Conservation (phyloP, 306 rosid species). For the Glycine tomentella region DNA sequence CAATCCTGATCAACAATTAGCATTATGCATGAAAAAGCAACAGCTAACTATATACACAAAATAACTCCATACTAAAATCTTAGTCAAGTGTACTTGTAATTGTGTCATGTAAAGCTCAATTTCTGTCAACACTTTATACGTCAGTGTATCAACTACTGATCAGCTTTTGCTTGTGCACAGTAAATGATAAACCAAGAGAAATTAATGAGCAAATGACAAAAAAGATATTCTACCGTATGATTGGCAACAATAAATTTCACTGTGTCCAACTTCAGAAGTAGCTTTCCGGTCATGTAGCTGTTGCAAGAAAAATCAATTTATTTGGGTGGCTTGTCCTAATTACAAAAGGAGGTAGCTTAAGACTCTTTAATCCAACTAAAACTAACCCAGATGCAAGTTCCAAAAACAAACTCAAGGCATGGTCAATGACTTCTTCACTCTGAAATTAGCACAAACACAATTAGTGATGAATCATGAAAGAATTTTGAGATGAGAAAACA, state of each 20-base stretch:
- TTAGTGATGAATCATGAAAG: slow-evolving; percentile 36
- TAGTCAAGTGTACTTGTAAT: background rate
- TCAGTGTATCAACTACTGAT: slow-evolving; percentile 3
- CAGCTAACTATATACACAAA: background rate
- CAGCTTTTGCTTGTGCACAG: slow-evolving; percentile 11
- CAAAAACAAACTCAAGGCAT: slow-evolving; percentile 91
- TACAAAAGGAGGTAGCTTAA: slow-evolving; percentile 41
- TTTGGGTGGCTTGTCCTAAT: slow-evolving; percentile 15
- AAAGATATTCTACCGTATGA: slow-evolving; percentile 74
- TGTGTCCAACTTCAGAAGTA: slow-evolving; percentile 92
- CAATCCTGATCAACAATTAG: slow-evolving; percentile 20
- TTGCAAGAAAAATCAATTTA: slow-evolving; percentile 32
- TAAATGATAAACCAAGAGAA: slow-evolving; percentile 18
- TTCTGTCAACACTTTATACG: slow-evolving; percentile 10
- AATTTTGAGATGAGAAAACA: slow-evolving; percentile 3
- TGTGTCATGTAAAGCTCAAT: slow-evolving; percentile 9
- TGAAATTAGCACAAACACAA: slow-evolving; percentile 52
- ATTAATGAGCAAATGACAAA: slow-evolving; percentile 12
- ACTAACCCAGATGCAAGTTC: slow-evolving; percentile 99
- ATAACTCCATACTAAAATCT: slow-evolving; percentile 4
- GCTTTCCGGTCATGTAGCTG: slow-evolving; percentile 99
- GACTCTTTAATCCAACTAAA: slow-evolving; percentile 34
- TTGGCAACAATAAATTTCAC: slow-evolving; percentile 93
- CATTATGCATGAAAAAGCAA: background rate
- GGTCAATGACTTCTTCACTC: slow-evolving; percentile 98